A percentile compares a stretch with the other conserved stretches of the same genome.
Conservation (phyloP, 352 stramenopile genomes). For the Thalassiosira hispida region DNA sequence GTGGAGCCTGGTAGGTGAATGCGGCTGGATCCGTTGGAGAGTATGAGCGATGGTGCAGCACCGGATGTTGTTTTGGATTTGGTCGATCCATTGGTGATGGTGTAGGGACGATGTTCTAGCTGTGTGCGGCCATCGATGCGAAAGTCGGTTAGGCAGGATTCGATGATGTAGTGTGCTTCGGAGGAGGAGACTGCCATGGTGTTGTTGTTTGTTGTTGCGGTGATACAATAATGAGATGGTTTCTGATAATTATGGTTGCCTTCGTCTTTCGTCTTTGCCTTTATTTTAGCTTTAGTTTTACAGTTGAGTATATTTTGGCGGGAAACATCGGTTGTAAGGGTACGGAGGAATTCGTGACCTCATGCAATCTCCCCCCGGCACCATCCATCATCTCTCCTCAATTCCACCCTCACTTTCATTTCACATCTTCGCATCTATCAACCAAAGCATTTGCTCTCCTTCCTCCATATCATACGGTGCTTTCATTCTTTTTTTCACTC, state of each 20-base stretch:
- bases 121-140: slow-evolving; percentile 64
- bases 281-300: no score
- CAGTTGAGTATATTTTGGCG: no score
- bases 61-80: neutral
- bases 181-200: slow-evolving; percentile 61
- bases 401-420: neutral
- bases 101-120: slow-evolving; percentile 59
- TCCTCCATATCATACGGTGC: no score
- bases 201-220: no score
- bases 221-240: no score
- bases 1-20: slow-evolving; percentile 64
- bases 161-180: slow-evolving; percentile 73
- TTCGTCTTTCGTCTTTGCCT: no score
- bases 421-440: no score
- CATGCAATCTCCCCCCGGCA: no score
- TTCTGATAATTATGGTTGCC: no score
- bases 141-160: slow-evolving; percentile 68
- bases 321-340: no score
- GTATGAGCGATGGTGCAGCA: slow-evolving; percentile 33
- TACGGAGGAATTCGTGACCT: no score
- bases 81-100: slow-evolving; percentile 23
- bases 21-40: slow-evolving; percentile 72
- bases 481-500: no score
- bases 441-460: neutral
- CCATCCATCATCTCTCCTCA: neutral